Base-by-base conservation (phyloP, 495 filamentous ascomycete genomes). In the Baudoinia panamericana region DNA sequence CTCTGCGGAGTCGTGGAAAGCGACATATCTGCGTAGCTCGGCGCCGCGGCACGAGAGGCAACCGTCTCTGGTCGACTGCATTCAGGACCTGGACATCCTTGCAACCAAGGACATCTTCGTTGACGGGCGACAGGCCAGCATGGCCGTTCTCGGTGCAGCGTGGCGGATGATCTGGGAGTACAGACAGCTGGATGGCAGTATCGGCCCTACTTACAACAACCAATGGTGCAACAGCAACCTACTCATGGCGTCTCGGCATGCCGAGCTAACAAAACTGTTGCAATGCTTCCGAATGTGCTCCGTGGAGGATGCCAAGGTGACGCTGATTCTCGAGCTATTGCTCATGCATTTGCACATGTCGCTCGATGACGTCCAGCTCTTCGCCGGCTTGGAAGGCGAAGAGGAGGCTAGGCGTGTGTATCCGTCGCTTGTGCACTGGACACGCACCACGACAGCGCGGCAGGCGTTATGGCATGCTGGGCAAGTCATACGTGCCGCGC, bases 401-500 rank as follows among this genome's bases (percentile, higher is more conserved):
- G 69, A 76, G 36, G 72, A 76, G 49, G 69, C 73, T 1, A 60
- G 66, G 3, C 56, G 66, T 2, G 67, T 71, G 6, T 71, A 69
- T 29, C 64, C 69, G 9, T 60, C 59, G 0, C 61, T 76, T 0
- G 60, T 68, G 26, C 56, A 65, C 16, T 79, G 76, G 75, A 66
- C 69, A 1, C 52, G 57, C 1, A 67, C 57, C 12, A 31, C 52
- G 2, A 69, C 75, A 16, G 65, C 70, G 0, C 57, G 75, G 5
- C 63, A 63, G 19, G 75, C 76, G 1, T 48, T 78, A 0, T 79
- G 71, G 69, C 72, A 77, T 41, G 74, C 75, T 0, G 76, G 74
- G 0, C 75, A 78, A 53, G 62, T 75, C 1, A 49, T 82, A 6
- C 64, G 69, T 6, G 63, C 67, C 4, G 73, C 70, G 0, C 67